These are phyloP conservation scores for Ehretia macrophylla DNA, from an alignment of 257 asterid genomes.

Conservation along the genomic window DNA sequence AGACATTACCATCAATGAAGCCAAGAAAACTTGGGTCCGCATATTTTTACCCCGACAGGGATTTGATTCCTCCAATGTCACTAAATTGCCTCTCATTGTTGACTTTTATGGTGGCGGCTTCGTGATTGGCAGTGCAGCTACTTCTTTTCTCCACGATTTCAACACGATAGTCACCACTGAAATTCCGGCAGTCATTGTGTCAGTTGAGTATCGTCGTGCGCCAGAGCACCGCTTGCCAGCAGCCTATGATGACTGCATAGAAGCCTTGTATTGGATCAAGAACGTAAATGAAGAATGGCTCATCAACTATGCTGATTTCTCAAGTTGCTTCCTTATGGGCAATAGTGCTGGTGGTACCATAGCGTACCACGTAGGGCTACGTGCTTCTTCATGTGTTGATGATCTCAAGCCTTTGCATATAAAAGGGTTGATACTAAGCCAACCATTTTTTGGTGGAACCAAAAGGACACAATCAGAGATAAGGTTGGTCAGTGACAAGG, in stretches of 20 bases:
- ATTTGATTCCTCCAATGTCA: background rate
- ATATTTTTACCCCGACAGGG: background rate
- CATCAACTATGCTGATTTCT: constrained; percentile 13
- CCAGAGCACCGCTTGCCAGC: constrained; percentile 47
- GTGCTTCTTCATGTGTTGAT: background rate
- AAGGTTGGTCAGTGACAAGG: constrained; percentile 14
- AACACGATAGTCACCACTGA: background rate
- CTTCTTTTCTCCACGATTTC: background rate
- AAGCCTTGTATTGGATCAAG: constrained; percentile 25
- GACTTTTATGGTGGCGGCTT: background rate
- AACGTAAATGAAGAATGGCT: constrained; percentile 32
- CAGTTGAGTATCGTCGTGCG: background rate
- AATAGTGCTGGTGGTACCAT: constrained; percentile 32
- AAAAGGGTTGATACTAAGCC: constrained; percentile 21
- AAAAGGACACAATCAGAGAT: constrained; percentile 24
- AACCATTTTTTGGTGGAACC: constrained; percentile 24
- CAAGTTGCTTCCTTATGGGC: constrained; percentile 23
- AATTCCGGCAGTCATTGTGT: background rate
- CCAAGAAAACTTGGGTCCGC: background rate
- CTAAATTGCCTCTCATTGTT: background rate
- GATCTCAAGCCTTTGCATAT: constrained; percentile 16
- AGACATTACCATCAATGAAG: background rate
- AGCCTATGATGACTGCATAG: constrained; percentile 34
- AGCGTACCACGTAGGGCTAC: constrained; percentile 7
- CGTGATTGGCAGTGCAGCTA: background rate